phyloP scores from a whole-genome alignment of 768 basidiomycete genomes.

The Xerocomus potaroensis region DNA sequence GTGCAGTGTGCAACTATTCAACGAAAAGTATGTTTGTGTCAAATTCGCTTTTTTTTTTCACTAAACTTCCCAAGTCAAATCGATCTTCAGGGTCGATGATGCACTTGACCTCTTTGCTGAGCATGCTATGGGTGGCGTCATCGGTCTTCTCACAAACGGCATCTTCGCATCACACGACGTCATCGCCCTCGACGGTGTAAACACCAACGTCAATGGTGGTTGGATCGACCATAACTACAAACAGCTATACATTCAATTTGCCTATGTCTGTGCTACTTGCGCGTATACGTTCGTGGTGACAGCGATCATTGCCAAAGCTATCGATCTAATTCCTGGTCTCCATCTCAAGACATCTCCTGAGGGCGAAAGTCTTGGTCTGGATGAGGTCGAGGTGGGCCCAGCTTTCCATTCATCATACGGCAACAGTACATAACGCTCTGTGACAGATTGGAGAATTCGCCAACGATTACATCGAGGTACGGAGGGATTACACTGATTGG shows the following conservation, averaged over 20 bases:
- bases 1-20: conserved; percentile 74
- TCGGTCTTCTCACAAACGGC: conserved; percentile 68
- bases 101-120: conserved; percentile 90
- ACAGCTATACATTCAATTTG: conserved; percentile 75
- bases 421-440: background rate
- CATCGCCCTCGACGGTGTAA: conserved; percentile 66
- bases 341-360: conserved; percentile 49
- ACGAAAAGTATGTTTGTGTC: conserved; percentile 58
- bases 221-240: conserved; percentile 77
- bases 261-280: conserved; percentile 54
- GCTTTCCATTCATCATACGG: background rate
- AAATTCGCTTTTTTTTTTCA: background rate
- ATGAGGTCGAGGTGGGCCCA: conserved; percentile 60
- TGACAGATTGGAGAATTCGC: conserved; percentile 64
- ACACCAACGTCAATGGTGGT: conserved; percentile 49
- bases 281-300: conserved; percentile 61
- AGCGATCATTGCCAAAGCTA: conserved; percentile 51
- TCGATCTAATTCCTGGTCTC: conserved; percentile 58
- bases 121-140: conserved; percentile 81
- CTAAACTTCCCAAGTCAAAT: conserved; percentile 51
- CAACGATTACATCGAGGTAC: conserved; percentile 64
- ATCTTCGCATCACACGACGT: conserved; percentile 68
- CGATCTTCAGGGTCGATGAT: conserved; percentile 72
- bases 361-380: conserved; percentile 61
- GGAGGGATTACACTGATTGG: conserved; percentile 60